Evolutionary conservation across 2,329 filamentous ascomycete genomes (phyloP).

Genomic region (Coniochaeta sp.): DNA sequence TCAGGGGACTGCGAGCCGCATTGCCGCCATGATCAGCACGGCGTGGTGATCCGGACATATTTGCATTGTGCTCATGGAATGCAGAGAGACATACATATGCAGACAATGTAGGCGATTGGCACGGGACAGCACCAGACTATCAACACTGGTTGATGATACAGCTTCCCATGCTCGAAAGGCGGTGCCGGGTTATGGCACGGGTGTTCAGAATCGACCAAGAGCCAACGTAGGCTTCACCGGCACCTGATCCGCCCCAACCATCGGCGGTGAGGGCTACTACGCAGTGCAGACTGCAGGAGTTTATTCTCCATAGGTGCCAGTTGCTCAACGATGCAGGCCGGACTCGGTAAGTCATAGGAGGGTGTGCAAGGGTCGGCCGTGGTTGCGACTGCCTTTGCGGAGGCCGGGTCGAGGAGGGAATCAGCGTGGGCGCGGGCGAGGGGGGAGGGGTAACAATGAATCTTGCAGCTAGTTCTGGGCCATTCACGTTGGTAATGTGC

Average conservation of each 20-base stretch:
- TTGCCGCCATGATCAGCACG: conserved; percentile 4
- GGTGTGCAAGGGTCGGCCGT: not conserved
- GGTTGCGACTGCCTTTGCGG: not conserved
- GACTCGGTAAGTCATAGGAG: too few species aligned
- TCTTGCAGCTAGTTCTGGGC: not conserved
- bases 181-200: not conserved
- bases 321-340: not conserved
- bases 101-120: not conserved
- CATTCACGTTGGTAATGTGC: not conserved
- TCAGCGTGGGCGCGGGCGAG: not conserved
- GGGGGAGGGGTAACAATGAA: not conserved
- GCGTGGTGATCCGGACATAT: not conserved
- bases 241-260: not conserved
- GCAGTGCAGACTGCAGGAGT: not conserved
- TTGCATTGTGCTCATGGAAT: not conserved
- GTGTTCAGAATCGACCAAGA: too few species aligned
- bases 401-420: not conserved
- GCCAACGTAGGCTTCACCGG: not conserved
- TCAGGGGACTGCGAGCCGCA: conserved; percentile 5
- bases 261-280: not conserved
- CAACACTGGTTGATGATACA: too few species aligned
- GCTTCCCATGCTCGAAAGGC: too few species aligned
- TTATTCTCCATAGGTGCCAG: not conserved
- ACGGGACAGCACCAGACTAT: too few species aligned
- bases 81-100: not conserved